phyloP scores from a whole-genome alignment of 345 rosid genomes.

The Orychophragmus violaceus region DNA sequence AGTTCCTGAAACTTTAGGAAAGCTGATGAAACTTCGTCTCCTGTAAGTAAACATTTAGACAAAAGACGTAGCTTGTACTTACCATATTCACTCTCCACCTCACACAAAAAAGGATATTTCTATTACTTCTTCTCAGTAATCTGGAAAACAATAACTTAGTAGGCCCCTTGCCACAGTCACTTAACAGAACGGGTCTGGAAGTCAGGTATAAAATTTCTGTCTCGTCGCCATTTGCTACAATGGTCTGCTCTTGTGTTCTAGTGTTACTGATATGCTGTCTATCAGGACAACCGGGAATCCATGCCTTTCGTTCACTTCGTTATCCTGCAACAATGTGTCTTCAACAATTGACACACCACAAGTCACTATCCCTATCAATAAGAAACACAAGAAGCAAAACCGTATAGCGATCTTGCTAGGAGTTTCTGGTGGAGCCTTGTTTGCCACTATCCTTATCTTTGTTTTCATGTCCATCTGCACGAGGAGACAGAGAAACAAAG shows the following conservation, averaged over 20 bases:
- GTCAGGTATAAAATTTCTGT: conserved; percentile 45
- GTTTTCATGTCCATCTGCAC: conserved; percentile 30
- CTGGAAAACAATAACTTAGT: conserved; percentile 74
- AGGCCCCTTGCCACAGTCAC: conserved; percentile 65
- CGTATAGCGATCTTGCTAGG: conserved; percentile 49
- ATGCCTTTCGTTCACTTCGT: conserved; percentile 66
- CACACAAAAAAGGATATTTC: not conserved
- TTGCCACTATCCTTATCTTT: conserved; percentile 42
- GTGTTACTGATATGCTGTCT: conserved; percentile 13
- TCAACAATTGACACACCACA: conserved; percentile 73
- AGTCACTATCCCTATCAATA: conserved; percentile 50
- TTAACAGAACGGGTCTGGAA: conserved; percentile 60
- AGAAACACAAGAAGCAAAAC: conserved; percentile 37
- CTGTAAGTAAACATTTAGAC: conserved; percentile 46
- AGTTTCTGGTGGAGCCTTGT: conserved; percentile 49
- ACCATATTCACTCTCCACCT: conserved; percentile 6
- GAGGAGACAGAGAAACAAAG: conserved; percentile 45
- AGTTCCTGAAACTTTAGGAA: conserved; percentile 70
- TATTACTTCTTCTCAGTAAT: conserved; percentile 46
- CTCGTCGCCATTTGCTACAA: not conserved
- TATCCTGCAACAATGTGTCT: conserved; percentile 56
- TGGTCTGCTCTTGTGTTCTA: not conserved
- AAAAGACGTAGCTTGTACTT: not conserved
- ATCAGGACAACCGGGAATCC: conserved; percentile 71
- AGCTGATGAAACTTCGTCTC: conserved; percentile 56